A percentile compares a stretch with the other conserved stretches of the same genome.
These are phyloP conservation scores for Caryocar brasiliense DNA, from an alignment of 441 rosid species.

Conservation along the genomic window DNA sequence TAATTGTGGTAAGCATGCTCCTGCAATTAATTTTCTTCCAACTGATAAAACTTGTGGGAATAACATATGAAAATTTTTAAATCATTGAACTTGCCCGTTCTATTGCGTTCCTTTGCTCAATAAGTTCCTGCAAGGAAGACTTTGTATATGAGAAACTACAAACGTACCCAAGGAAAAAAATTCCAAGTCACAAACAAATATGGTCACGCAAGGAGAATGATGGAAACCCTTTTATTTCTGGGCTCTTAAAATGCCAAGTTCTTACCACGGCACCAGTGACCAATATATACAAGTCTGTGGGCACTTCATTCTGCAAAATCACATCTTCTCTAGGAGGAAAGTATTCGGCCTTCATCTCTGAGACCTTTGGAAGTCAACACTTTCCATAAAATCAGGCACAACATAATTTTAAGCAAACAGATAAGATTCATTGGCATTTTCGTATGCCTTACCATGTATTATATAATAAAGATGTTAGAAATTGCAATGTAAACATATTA, in stretches of 20 bases:
- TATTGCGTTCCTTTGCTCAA: conserved; percentile 35
- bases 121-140: conserved; percentile 47
- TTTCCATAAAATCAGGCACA: neutral
- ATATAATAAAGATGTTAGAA: too few species aligned
- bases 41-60: neutral
- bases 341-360: conserved; percentile 89
- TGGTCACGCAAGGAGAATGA: neutral
- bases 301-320: conserved; percentile 86
- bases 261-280: conserved; percentile 78
- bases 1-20: neutral
- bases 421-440: neutral
- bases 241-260: neutral
- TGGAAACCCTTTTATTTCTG: too few species aligned
- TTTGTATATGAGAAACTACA: conserved; percentile 16
- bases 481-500: too few species aligned
- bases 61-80: neutral
- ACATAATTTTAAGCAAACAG: neutral
- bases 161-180: neutral
- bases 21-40: neutral
- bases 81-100: conserved; percentile 48
- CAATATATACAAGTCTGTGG: conserved; percentile 72
- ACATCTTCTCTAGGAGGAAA: conserved; percentile 90
- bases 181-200: neutral
- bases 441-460: too few species aligned
- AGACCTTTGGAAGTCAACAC: conserved; percentile 34